phyloP scores from a whole-genome alignment of 805 yeast species.

The Lipomyces lipofer region DNA sequence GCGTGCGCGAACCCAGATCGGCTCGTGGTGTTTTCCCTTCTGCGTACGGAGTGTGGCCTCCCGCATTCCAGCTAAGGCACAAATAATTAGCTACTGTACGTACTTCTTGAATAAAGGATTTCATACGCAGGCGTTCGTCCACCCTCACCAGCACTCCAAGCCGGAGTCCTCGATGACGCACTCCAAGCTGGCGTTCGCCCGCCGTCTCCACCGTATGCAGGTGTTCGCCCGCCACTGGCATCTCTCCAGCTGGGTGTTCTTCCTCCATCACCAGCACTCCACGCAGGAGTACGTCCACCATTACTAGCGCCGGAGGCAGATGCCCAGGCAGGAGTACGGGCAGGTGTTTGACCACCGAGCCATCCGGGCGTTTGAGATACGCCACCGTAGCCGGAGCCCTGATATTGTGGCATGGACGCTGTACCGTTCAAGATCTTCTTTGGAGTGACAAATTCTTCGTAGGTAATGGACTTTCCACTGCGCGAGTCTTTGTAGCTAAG shows the following conservation, averaged over 20 bases:
- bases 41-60: slow-evolving; percentile 45
- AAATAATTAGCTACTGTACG: no score
- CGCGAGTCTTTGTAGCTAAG: slow-evolving; percentile 64
- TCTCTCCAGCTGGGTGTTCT: slow-evolving; percentile 43
- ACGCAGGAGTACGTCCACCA: slow-evolving; percentile 45
- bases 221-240: slow-evolving; percentile 43
- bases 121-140: slow-evolving; percentile 32
- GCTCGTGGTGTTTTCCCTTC: slow-evolving; percentile 40
- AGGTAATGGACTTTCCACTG: slow-evolving; percentile 63
- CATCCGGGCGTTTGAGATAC: slow-evolving; percentile 8
- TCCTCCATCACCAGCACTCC: slow-evolving; percentile 42
- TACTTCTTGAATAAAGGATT: slow-evolving; percentile 42
- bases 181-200: slow-evolving; percentile 45
- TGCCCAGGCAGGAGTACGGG: slow-evolving; percentile 41
- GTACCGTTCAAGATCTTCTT: slow-evolving; percentile 25
- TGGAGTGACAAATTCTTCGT: slow-evolving; percentile 71
- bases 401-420: slow-evolving; percentile 37
- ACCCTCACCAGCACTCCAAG: slow-evolving; percentile 43
- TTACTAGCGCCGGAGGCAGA: slow-evolving; percentile 39
- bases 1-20: slow-evolving; percentile 45
- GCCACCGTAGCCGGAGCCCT: slow-evolving; percentile 32
- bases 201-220: slow-evolving; percentile 48
- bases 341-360: slow-evolving; percentile 16
- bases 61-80: slow-evolving; percentile 44
- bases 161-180: slow-evolving; percentile 47